Base-by-base conservation (phyloP, 2,329 filamentous ascomycete species). In the Colletotrichum theobromicola region DNA sequence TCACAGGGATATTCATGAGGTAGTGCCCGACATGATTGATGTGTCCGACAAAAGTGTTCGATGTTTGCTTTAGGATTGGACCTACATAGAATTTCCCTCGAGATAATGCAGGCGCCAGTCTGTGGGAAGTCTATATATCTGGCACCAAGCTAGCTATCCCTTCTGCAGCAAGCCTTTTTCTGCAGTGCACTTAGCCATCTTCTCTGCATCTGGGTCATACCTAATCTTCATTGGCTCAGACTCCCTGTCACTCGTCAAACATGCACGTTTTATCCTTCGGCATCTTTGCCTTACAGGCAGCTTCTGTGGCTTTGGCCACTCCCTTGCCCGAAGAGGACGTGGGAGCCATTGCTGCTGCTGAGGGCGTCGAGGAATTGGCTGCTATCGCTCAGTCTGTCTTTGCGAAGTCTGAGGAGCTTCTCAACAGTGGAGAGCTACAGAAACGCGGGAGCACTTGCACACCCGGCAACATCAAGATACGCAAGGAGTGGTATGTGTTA, bases 141-240 rank as follows among this genome's bases (percentile, higher is more conserved):
- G 62, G 18, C 50, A 60, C 69, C 35, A 21, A 10, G 67, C 58
- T 63, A 37, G 24, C 28, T 30, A 24, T 9, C 62, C 30, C 30
- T 42, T 21, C 21, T 55, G n/a, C 18, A 57, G 37, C 30, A 4
- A 15, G 16, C 10, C 15, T 55, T 30, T 16, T 26, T 15, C 37
- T 32, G 28, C 58, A 15, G 28, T 32, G 28, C 58, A 15, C 30
- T 63, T 58, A 63, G 58, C 12, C 55, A 46, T 80, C 1, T 77
- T 79, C 7, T 77, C 84, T 9, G 80, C 10, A 50, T 50, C 85
- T 37, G 78, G 78, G 66, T 84, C 87, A 78, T 86, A 85, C 84
- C 83, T 15, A 3, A 34, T 26, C 24, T n/a, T 32, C 37, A 24
- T 50, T 26, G 24, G 24, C 61, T 37, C n/a, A 50, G 21, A 3